Conservation (phyloP, 108 stramenopile species). For the Nitzschia palea region DNA sequence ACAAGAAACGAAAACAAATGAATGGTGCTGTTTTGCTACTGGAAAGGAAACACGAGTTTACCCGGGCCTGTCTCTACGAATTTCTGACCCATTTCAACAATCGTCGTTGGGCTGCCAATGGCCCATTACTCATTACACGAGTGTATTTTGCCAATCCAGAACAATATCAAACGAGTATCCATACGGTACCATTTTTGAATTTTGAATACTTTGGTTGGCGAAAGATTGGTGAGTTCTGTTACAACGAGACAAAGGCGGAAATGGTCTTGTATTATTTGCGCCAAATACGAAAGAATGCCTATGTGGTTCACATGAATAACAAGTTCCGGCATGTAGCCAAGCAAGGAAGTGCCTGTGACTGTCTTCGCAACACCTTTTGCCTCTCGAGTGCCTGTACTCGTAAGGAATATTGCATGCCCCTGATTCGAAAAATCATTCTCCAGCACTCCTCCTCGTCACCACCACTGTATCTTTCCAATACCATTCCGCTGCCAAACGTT, state of each 20-base stretch:
- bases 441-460: too few species aligned
- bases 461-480: too few species aligned
- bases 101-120: background rate
- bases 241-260: background rate
- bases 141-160: background rate
- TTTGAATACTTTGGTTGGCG: background rate
- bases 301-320: too few species aligned
- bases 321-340: too few species aligned
- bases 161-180: background rate
- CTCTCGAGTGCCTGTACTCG: too few species aligned
- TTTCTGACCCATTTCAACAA: background rate
- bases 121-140: background rate
- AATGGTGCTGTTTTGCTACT: background rate
- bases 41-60: background rate
- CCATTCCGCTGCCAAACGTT: too few species aligned
- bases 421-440: too few species aligned
- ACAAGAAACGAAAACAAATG: background rate
- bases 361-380: too few species aligned
- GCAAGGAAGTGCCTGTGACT: too few species aligned
- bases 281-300: too few species aligned
- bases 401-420: too few species aligned
- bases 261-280: too few species aligned
- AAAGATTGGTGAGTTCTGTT: background rate
- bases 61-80: background rate
- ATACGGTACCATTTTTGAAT: background rate